These are phyloP conservation scores for Stipa capillata DNA, from an alignment of 176 grass and related monocot genomes.

Conservation along the genomic window DNA sequence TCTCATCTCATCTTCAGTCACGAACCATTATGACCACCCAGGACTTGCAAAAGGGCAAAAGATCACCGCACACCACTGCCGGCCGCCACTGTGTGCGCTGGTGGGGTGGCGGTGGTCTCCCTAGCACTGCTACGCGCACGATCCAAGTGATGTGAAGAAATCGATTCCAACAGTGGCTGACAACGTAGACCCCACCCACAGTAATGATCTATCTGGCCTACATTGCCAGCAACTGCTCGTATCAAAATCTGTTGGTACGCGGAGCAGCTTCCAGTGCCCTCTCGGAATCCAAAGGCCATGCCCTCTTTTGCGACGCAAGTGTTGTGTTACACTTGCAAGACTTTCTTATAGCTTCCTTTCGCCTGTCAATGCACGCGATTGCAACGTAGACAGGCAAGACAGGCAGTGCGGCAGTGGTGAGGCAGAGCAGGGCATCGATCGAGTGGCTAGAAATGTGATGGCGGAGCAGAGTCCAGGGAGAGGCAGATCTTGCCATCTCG, in stretches of 20 bases:
- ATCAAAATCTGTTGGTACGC: not conserved
- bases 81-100: not conserved
- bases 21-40: slow-evolving; percentile 15
- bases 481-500: slow-evolving; percentile 4
- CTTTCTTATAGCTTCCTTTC: fast-evolving
- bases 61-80: not conserved
- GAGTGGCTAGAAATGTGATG: not conserved
- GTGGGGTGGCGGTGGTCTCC: not conserved
- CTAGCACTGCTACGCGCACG: slow-evolving; percentile 1
- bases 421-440: not conserved
- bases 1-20: not conserved
- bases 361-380: not conserved
- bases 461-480: not conserved
- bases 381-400: no score
- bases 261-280: not conserved
- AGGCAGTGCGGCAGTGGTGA: not conserved
- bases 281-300: not conserved
- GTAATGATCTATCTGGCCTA: not conserved
- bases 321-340: not conserved
- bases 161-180: not conserved
- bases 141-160: not conserved
- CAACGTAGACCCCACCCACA: not conserved
- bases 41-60: not conserved
- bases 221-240: not conserved
- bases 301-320: not conserved